A percentile compares a stretch with the other conserved stretches of the same genome.
phyloP scores from a whole-genome alignment of 495 filamentous ascomycete species.

The Trichoderma virens region DNA sequence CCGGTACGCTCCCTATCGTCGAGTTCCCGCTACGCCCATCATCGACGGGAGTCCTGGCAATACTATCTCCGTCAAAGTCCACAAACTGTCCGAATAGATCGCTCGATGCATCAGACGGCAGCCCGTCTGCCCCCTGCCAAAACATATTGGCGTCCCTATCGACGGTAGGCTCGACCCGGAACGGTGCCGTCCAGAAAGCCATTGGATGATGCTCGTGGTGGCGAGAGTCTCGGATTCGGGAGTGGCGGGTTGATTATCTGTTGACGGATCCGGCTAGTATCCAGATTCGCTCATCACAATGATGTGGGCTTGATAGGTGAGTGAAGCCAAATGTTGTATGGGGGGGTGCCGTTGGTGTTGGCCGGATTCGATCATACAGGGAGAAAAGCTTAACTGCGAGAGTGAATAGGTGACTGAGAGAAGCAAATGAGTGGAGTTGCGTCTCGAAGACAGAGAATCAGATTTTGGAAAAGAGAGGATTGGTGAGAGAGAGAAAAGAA shows the following conservation, averaged over 20 bases:
- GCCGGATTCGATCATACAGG: background rate
- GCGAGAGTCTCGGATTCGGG: background rate
- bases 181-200: conserved; percentile 4
- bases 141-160: conserved; percentile 24
- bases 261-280: conserved; percentile 5
- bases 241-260: background rate
- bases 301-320: background rate
- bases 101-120: conserved; percentile 25
- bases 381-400: background rate
- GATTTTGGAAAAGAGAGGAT: background rate
- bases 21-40: conserved; percentile 4
- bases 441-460: background rate
- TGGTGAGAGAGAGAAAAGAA: background rate
- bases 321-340: background rate
- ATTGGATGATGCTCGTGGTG: background rate
- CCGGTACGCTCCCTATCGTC: background rate
- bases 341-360: background rate
- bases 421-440: background rate
- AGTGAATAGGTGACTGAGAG: background rate
- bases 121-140: conserved; percentile 25
- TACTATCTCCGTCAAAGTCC: conserved; percentile 27
- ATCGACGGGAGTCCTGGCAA: conserved; percentile 18
- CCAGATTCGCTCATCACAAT: background rate
- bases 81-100: conserved; percentile 44
- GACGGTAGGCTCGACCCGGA: background rate